Evolutionary conservation across 75 land plant genomes (phyloP).

Genomic region (Isoetes taiwanensis): DNA sequence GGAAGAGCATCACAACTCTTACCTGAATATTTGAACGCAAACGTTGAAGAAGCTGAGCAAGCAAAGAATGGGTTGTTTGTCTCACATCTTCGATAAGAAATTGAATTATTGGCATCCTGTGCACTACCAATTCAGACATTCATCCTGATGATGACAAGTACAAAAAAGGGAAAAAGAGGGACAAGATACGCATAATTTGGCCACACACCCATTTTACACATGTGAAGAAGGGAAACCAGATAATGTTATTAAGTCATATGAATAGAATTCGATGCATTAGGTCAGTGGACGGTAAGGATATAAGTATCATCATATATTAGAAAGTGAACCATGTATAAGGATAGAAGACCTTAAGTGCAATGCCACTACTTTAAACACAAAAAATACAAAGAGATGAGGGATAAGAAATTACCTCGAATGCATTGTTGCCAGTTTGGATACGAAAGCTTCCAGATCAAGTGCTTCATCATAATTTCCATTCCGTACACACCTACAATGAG

Average conservation of each 20-base stretch:
- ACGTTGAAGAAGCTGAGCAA: conserved; percentile 86
- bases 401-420: conserved; percentile 76
- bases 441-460: conserved; percentile 96
- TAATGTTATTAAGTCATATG: too few relatives aligned
- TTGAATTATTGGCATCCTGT: conserved; percentile 87
- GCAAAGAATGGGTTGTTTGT: conserved; percentile 88
- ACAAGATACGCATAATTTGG: background rate
- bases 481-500: conserved; percentile 67
- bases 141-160: conserved; percentile 7
- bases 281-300: background rate
- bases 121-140: background rate
- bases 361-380: too few relatives aligned
- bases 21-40: conserved; percentile 95
- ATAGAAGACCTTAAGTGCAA: too few relatives aligned
- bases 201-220: conserved; percentile 4
- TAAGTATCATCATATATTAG: background rate
- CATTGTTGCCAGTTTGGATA: conserved; percentile 72
- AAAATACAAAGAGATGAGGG: too few relatives aligned
- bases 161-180: conserved; percentile 6
- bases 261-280: too few relatives aligned
- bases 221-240: background rate
- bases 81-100: conserved; percentile 69
- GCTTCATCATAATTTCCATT: conserved; percentile 99
- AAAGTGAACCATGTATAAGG: too few relatives aligned
- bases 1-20: too few relatives aligned